Evolutionary conservation across 805 yeast genomes (phyloP).

Genomic region (Maudiozyma bulderi): DNA sequence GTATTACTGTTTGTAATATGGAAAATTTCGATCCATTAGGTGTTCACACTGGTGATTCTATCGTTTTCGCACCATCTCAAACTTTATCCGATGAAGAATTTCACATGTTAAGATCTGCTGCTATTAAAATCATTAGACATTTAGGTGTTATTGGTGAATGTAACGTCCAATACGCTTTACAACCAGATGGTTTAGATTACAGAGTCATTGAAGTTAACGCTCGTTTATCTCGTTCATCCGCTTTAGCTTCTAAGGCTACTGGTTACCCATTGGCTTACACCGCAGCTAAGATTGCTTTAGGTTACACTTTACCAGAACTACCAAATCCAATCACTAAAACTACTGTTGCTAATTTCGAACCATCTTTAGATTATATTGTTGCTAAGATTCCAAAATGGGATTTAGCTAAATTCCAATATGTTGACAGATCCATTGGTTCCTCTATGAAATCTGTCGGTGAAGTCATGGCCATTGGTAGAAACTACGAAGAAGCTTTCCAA

Average conservation of each 20-base stretch:
- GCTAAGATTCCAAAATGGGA: constrained; percentile 99
- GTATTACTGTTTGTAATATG: constrained; percentile 98
- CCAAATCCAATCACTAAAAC: constrained; percentile 95
- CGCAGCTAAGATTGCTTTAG: constrained; percentile 94
- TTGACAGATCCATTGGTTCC: constrained; percentile 85
- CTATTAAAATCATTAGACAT: constrained; percentile 94
- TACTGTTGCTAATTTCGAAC: constrained; percentile 94
- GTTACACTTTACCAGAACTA: constrained; percentile 87
- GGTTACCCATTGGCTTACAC: constrained; percentile 98
- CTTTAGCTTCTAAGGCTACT: constrained; percentile 96
- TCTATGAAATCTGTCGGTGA: constrained; percentile 99
- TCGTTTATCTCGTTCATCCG: constrained; percentile 92
- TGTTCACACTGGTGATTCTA: constrained; percentile 97
- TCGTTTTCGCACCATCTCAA: constrained; percentile 97
- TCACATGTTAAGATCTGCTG: constrained; percentile 96
- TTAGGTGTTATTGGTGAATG: constrained; percentile 99
- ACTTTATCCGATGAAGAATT: constrained; percentile 94
- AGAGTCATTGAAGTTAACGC: constrained; percentile 97
- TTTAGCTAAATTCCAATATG: constrained; percentile 88
- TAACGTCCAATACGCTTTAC: constrained; percentile 93
- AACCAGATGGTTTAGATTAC: constrained; percentile 91
- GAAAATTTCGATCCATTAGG: constrained; percentile 98
- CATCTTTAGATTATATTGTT: constrained; percentile 91
- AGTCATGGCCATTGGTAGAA: constrained; percentile 98
- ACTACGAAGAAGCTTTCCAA: constrained; percentile 94